Evolutionary conservation across 2,329 filamentous ascomycete species (phyloP).

Genomic region (Ophiostoma fasciatum): DNA sequence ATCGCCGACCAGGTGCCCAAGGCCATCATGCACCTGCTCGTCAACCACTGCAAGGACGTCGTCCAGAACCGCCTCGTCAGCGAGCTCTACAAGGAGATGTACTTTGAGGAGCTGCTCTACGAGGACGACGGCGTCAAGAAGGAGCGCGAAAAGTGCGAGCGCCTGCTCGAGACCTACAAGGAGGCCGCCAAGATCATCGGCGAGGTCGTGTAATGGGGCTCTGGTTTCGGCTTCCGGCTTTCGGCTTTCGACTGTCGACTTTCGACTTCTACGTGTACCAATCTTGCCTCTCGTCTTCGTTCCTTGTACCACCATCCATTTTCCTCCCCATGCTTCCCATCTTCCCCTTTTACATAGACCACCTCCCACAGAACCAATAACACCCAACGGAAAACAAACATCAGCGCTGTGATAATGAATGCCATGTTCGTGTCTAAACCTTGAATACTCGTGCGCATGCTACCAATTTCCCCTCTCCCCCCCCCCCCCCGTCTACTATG

Average conservation of each 20-base stretch:
- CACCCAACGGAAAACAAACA: neutral
- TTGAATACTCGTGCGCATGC: too few species aligned
- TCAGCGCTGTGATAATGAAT: neutral
- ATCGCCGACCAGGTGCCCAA: constrained; percentile 98
- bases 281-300: too few species aligned
- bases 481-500: too few species aligned
- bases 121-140: constrained; percentile 94
- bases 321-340: neutral
- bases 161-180: constrained; percentile 84
- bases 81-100: constrained; percentile 79
- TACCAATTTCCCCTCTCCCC: too few species aligned
- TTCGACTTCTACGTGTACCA: too few species aligned
- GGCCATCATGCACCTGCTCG: constrained; percentile 94
- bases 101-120: constrained; percentile 88
- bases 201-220: constrained; percentile 67
- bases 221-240: too few species aligned
- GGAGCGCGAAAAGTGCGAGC: constrained; percentile 78
- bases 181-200: constrained; percentile 97
- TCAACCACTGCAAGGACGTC: constrained; percentile 96
- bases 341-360: neutral
- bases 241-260: too few species aligned
- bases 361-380: neutral
- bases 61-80: constrained; percentile 95
- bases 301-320: constrained; percentile 1
- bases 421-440: too few species aligned